Conservation (phyloP, 768 basidiomycete species). For the Calocybe cyanea region DNA sequence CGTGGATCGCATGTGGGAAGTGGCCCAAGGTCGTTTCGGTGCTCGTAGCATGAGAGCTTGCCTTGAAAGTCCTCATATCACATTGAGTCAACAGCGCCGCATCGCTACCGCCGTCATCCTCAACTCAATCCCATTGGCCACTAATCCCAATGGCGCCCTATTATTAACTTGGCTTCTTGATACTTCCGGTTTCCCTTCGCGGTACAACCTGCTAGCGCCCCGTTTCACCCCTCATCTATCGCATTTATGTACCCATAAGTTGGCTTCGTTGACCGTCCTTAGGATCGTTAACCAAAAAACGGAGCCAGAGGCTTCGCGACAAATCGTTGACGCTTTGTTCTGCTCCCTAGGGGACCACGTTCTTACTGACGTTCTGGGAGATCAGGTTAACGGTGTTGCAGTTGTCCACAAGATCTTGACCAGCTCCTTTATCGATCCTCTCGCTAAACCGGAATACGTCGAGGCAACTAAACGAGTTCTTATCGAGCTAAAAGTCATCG, state of each 20-base stretch:
- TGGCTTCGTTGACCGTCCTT: slow-evolving; percentile 92
- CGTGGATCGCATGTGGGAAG: slow-evolving; percentile 97
- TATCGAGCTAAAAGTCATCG: slow-evolving; percentile 86
- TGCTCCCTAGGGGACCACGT: slow-evolving; percentile 87
- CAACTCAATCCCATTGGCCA: slow-evolving; percentile 96
- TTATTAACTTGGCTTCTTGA: slow-evolving; percentile 96
- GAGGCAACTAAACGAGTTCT: slow-evolving; percentile 90
- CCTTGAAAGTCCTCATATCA: slow-evolving; percentile 87
- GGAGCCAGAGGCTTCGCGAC: slow-evolving; percentile 82
- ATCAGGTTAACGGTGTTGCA: slow-evolving; percentile 94
- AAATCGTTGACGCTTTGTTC: slow-evolving; percentile 88
- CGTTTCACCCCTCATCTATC: slow-evolving; percentile 96
- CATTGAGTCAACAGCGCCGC: slow-evolving; percentile 87
- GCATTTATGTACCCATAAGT: slow-evolving; percentile 95
- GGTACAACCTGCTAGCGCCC: slow-evolving; percentile 90
- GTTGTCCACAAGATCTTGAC: slow-evolving; percentile 91
- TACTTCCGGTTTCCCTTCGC: slow-evolving; percentile 90
- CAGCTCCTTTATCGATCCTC: slow-evolving; percentile 76
- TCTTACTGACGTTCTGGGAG: slow-evolving; percentile 88
- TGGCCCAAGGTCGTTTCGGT: slow-evolving; percentile 96
- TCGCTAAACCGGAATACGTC: slow-evolving; percentile 63
- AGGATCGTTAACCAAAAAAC: slow-evolving; percentile 96
- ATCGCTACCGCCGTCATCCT: slow-evolving; percentile 92
- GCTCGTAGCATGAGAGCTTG: slow-evolving; percentile 98
- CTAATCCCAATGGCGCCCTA: slow-evolving; percentile 95